These are phyloP conservation scores for Daldinia concentrica DNA, from an alignment of 495 filamentous ascomycete genomes.

Conservation along the genomic window DNA sequence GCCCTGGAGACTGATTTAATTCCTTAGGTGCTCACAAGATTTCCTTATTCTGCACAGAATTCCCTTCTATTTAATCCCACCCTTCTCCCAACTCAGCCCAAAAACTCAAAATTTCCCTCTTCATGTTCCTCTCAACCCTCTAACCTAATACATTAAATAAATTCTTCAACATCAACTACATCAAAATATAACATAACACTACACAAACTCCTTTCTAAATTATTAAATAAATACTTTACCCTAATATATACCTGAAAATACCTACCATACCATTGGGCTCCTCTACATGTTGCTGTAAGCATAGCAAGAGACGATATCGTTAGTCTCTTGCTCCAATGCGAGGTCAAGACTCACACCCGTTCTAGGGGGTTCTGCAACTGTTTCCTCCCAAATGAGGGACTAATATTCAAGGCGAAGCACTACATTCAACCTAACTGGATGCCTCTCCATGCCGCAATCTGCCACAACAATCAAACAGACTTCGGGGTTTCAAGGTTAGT, in stretches of 20 bases:
- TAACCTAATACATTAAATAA: background rate
- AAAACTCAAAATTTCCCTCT: background rate
- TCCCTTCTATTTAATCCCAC: background rate
- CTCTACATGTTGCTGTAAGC: conserved; percentile 53
- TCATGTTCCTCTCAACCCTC: background rate
- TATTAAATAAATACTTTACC: background rate
- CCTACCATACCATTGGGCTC: conserved; percentile 33
- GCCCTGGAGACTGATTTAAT: too few relatives aligned
- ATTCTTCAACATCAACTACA: background rate
- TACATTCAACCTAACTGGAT: too few relatives aligned
- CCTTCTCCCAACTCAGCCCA: background rate
- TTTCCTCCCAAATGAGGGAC: background rate
- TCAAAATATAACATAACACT: background rate
- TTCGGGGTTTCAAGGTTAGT: background rate
- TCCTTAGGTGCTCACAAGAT: background rate
- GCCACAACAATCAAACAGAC: background rate
- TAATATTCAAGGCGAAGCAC: too few relatives aligned
- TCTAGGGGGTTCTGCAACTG: conserved; percentile 45
- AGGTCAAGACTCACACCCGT: conserved; percentile 40
- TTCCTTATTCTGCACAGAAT: background rate
- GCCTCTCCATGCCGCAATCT: too few relatives aligned
- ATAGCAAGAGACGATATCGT: conserved; percentile 47
- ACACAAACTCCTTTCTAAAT: background rate
- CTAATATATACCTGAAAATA: background rate
- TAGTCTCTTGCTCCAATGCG: conserved; percentile 44